phyloP scores from a whole-genome alignment of 2,329 filamentous ascomycete species.

The Penicillium sp. region DNA sequence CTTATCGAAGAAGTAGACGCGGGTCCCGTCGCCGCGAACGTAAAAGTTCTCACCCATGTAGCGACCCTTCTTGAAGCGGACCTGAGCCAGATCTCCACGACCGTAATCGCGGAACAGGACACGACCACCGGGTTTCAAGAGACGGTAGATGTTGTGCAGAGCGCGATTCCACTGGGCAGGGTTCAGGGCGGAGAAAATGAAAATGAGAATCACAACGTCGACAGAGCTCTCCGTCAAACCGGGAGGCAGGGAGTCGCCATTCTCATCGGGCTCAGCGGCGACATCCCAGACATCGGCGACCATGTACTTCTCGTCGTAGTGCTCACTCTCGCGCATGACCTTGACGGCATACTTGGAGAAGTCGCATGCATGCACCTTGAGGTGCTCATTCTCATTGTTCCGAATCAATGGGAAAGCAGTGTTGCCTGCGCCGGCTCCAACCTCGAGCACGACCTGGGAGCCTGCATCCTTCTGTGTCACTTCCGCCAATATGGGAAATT shows the following conservation, averaged over 20 bases:
- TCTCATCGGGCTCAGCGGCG: conserved; percentile 54
- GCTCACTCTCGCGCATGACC: conserved; percentile 74
- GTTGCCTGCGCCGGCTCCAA: conserved; percentile 93
- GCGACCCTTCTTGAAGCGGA: conserved; percentile 90
- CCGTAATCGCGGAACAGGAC: conserved; percentile 97
- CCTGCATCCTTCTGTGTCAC: conserved; percentile 68
- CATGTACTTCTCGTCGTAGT: conserved; percentile 67
- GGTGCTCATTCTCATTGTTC: conserved; percentile 71
- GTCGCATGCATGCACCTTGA: conserved; percentile 90
- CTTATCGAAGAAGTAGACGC: conserved; percentile 95
- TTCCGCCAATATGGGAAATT: conserved; percentile 81
- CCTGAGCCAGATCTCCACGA: conserved; percentile 88
- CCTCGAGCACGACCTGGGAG: conserved; percentile 69
- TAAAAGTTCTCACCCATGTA: conserved; percentile 98
- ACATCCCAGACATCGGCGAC: conserved; percentile 95
- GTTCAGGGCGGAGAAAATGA: conserved; percentile 90
- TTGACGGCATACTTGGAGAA: conserved; percentile 94
- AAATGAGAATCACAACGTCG: conserved; percentile 89
- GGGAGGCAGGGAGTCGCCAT: conserved; percentile 58
- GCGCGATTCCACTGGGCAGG: conserved; percentile 79
- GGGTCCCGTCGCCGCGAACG: conserved; percentile 86
- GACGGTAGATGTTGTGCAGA: conserved; percentile 70
- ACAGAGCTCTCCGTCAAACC: conserved; percentile 72
- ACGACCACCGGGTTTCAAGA: conserved; percentile 87
- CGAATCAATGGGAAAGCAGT: conserved; percentile 87